Percentiles rank a stretch among this genome's conserved stretches.
phyloP scores from a whole-genome alignment of 805 yeast genomes.

The Metschnikowia lachancei region DNA sequence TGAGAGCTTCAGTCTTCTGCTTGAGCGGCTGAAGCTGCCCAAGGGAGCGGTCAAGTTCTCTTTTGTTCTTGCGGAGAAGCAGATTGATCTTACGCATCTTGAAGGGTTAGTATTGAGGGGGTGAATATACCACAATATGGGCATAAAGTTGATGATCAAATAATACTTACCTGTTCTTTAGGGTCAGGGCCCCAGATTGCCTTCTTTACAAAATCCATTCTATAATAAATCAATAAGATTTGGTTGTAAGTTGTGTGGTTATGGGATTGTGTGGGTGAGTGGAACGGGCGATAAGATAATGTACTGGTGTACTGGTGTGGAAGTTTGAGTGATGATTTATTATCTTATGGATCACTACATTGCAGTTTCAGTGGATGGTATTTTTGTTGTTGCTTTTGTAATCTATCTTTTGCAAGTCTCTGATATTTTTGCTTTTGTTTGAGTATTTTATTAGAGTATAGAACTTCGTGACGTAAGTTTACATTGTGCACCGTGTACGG shows the following conservation, averaged over 20 bases:
- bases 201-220: conserved; percentile 80
- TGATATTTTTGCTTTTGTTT: no score
- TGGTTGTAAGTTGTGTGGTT: background rate
- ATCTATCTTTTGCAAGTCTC: background rate
- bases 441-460: background rate
- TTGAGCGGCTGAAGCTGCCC: conserved; percentile 56
- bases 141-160: background rate
- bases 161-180: conserved; percentile 63
- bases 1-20: conserved; percentile 72
- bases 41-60: conserved; percentile 81
- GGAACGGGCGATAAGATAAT: conserved; percentile 5
- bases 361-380: no score
- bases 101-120: conserved; percentile 6
- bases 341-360: no score
- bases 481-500: no score
- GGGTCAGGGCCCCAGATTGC: conserved; percentile 98
- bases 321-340: background rate
- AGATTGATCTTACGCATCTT: conserved; percentile 72
- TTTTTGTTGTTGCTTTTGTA: background rate
- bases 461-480: no score
- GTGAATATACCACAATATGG: background rate
- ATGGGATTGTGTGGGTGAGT: background rate
- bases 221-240: background rate
- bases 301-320: conserved; percentile 9
- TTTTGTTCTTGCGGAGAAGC: conserved; percentile 75